Evolutionary conservation across 2,329 filamentous ascomycete genomes (phyloP), one percentile per base, ranked within the genome.

Genomic region (Phyllosticta paracitricarpa): DNA sequence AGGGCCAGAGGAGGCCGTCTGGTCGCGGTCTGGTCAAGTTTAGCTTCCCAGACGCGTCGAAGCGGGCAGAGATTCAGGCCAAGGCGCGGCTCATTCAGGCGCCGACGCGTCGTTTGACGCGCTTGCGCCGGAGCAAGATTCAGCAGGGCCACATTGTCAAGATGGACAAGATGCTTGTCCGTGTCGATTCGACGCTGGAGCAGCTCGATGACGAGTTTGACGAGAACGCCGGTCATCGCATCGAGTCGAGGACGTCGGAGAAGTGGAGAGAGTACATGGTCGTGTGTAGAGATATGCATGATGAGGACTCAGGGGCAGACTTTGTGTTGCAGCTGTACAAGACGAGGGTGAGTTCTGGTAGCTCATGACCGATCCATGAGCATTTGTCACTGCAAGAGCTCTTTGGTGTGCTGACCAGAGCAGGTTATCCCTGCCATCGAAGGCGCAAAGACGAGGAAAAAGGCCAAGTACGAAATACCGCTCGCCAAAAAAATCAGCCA

Each of bases 141-240:
- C 75, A 76, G 57, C 80, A 84, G 65, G 85, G 85, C 4, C 80
- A 86, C 63, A 82, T 88, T 58, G 75, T 88, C 62, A 87, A 87
- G 70, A 84, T 85, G 72, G 84, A 87, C 68, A 83, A 81, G 63
- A 88, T 88, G 85, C 79, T 88, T 24, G 81, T 88, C 22, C 79
- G 83, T 24, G 78, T 86, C 25, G 85, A 86, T 66, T 76, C 77
- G 51, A 79, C 76, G 6, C 67, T 76, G 51, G 78, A 80, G 64
- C 75, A 80, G 3, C 72, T 86, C 8, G 80, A 83, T 0, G 78
- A 81, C 6, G 83, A 87, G 62, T 88, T 83, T 65, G 81, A 84
- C 59, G 85, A 88, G 68, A 86, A 86, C 65, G 79, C 81, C 54
- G 85, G 82, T 63, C 75, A 83, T 63, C 79, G 81, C 64, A 79